These are phyloP conservation scores for Fraxinus greggii DNA, from an alignment of 305 asterid genomes.

Conservation along the genomic window DNA sequence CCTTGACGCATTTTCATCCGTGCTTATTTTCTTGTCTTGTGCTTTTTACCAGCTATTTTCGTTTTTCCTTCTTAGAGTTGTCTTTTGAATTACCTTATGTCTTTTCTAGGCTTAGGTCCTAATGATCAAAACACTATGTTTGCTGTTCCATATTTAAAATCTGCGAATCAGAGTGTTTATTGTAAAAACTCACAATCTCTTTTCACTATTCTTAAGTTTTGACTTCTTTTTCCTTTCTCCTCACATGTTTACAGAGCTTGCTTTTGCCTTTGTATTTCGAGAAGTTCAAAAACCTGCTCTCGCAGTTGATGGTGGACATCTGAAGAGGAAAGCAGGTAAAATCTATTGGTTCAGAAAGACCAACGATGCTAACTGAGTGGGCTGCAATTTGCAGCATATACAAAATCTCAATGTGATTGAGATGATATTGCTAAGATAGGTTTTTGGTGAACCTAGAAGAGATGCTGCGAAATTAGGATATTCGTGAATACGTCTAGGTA, in stretches of 20 bases:
- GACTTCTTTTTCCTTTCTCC: conserved; percentile 10
- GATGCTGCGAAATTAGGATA: background rate
- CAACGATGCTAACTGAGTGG: background rate
- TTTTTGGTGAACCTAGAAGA: background rate
- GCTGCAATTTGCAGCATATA: background rate
- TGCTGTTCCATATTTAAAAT: background rate
- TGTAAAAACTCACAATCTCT: background rate
- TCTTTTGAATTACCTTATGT: background rate
- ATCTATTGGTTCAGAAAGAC: conserved; percentile 1
- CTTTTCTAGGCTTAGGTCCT: background rate
- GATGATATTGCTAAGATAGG: background rate
- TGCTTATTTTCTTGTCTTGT: background rate
- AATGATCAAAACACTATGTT: background rate
- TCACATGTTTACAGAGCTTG: conserved; percentile 51
- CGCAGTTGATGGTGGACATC: conserved; percentile 39
- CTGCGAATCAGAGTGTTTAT: background rate
- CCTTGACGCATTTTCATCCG: background rate
- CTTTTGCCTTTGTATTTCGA: conserved; percentile 87
- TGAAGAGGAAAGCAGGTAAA: conserved; percentile 89
- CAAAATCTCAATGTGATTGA: background rate
- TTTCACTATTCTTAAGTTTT: background rate
- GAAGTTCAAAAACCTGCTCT: conserved; percentile 51
- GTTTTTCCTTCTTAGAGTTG: background rate
- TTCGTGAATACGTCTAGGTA: background rate
- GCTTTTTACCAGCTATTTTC: background rate